Conservation (phyloP, 768 basidiomycete species). For the Lanmaoa pseudosensibilis region DNA sequence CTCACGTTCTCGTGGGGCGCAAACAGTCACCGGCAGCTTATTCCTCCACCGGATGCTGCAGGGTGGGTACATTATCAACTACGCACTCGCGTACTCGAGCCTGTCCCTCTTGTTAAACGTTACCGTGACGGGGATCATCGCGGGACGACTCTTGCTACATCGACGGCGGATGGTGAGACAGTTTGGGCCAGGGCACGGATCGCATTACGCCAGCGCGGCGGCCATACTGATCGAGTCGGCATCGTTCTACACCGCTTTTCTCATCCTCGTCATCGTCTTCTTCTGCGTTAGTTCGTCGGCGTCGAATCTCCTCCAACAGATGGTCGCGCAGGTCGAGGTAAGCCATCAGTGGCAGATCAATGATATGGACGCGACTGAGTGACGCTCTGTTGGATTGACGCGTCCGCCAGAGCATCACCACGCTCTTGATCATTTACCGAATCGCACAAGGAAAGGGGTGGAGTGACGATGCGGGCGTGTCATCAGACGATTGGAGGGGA, state of each 20-base stretch:
- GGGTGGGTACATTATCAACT: not conserved
- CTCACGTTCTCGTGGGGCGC: not conserved
- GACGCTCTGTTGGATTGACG: not conserved
- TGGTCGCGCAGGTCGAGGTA: conserved; percentile 21
- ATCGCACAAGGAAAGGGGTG: conserved; percentile 21
- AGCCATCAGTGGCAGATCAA: not conserved
- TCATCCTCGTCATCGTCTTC: conserved; percentile 17
- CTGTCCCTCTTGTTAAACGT: conserved; percentile 17
- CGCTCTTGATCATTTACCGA: conserved; percentile 22
- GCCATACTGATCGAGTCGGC: conserved; percentile 22
- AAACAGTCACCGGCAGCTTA: conserved; percentile 8
- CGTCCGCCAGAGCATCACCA: conserved; percentile 11
- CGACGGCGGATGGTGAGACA: conserved; percentile 7
- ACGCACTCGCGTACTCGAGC: conserved; percentile 5
- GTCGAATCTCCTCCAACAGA: conserved; percentile 16
- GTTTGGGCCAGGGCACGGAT: conserved; percentile 18
- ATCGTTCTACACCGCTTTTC: conserved; percentile 14
- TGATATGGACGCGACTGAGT: not conserved
- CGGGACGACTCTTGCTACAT: conserved; percentile 13
- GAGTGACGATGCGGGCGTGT: conserved; percentile 2
- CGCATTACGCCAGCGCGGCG: conserved; percentile 6
- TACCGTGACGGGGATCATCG: conserved; percentile 20
- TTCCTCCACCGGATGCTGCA: not conserved
- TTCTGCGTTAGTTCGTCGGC: not conserved
- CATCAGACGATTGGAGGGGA: conserved; percentile 20